Base-by-base conservation (phyloP, 495 filamentous ascomycete species). In the Penicillium canescens region DNA sequence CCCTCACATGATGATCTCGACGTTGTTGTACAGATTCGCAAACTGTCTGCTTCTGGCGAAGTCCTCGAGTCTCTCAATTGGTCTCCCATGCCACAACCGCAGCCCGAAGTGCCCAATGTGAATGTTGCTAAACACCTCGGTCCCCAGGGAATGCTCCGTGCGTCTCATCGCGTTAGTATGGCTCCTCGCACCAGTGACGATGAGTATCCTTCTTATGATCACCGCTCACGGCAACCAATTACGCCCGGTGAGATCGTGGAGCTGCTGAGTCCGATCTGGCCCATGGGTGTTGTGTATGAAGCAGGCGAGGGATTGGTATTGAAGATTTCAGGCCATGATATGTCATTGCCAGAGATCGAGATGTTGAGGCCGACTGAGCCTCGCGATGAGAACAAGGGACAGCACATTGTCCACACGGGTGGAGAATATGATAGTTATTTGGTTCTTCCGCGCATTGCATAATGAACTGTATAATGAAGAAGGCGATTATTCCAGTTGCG, bases 241-340 rank as follows among this genome's bases (percentile, higher is more conserved):
- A 33, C 46, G 0, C 34, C 54, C 0, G 54, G 54, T 5, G 20
- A 20, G 8, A 37, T 59, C 21, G 45, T 61, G 9, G 38, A 54
- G 1, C 16, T 65, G 4, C 14, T 35, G 0, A 65, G 62, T 12
- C 38, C 47, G 0, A 47, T 65, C 0, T 68, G 65, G 65, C 61
- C 65, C 0, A 46, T 52, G 13, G 59, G 61, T 0, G 59, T 62
- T 43, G 49, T 62, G 3, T 68, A 62, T 44, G 59, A 58, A 12
- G 47, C 45, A 1, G 61, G 61, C 0, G 65, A 65, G 23, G 52
- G 52, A 1, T 24, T 61, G 3, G 43, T 63, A 24, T 33, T 67
- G 4, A 24, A 52, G 5, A 35, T 63, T 8, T 56, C 60, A 0
- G 60, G 60, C 4, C 59, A 59, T 21, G 55, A 60, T 49, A 62